These are phyloP conservation scores for Plasmodium reichenowi DNA, from an alignment of 169 alveolate species.

Conservation along the genomic window DNA sequence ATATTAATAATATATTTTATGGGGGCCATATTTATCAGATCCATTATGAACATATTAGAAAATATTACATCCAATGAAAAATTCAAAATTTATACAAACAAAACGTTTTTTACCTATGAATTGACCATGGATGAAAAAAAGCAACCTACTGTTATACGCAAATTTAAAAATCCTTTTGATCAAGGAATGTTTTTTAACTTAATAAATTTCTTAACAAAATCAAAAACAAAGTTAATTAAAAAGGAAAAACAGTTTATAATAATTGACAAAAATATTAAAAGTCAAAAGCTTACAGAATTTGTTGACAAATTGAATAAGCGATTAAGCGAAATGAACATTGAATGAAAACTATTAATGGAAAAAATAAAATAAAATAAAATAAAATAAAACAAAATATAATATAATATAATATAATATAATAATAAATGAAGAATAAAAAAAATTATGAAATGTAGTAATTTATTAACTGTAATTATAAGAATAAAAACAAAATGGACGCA, in stretches of 20 bases:
- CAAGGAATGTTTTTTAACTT: constrained; percentile 19
- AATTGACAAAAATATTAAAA: constrained; percentile 17
- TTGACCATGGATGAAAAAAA: constrained; percentile 48
- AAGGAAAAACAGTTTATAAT: constrained; percentile 19
- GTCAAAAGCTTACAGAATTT: constrained; percentile 18
- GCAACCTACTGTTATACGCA: constrained; percentile 40
- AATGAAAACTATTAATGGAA: background rate
- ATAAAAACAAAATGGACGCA: background rate
- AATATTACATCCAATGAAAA: constrained; percentile 71
- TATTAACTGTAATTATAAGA: background rate
- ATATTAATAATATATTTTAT: constrained; percentile 20
- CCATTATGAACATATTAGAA: constrained; percentile 53
- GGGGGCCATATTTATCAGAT: constrained; percentile 36
- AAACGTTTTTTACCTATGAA: constrained; percentile 37
- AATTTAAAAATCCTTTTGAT: constrained; percentile 69
- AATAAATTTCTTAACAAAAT: constrained; percentile 43
- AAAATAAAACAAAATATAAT: background rate
- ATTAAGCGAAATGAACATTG: background rate
- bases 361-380: background rate
- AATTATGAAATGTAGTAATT: background rate
- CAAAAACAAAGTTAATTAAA: constrained; percentile 11
- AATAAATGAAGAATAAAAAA: background rate
- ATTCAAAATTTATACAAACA: constrained; percentile 37
- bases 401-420: background rate
- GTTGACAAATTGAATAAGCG: constrained; percentile 37